These are phyloP conservation scores for Astrothelium subdiscretum DNA, from an alignment of 495 filamentous ascomycete species.

Conservation along the genomic window DNA sequence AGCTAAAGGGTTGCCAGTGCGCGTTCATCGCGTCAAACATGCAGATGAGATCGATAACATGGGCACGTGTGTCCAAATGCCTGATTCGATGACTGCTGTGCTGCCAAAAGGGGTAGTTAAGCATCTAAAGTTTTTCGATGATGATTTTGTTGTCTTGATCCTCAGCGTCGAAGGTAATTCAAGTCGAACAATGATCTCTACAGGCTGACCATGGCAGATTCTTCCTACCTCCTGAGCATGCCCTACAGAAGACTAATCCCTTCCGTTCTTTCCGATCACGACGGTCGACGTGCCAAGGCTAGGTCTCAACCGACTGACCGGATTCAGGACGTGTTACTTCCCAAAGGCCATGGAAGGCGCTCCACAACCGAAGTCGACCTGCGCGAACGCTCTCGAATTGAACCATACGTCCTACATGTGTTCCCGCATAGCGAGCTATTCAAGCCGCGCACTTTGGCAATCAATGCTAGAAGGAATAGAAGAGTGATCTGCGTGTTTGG, in stretches of 20 bases:
- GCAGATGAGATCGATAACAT: neutral
- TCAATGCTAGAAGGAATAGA: constrained; percentile 23
- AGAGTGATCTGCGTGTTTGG: constrained; percentile 23
- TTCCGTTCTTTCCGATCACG: neutral
- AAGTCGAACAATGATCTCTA: neutral
- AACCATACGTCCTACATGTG: constrained; percentile 11
- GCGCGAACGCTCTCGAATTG: neutral
- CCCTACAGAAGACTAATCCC: neutral
- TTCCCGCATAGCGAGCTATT: constrained; percentile 18
- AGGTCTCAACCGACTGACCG: too few species aligned
- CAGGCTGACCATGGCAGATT: neutral
- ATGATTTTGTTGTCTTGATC: constrained; percentile 12
- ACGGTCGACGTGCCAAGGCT: too few species aligned
- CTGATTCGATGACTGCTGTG: constrained; percentile 4
- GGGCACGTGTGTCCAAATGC: neutral
- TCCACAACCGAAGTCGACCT: neutral
- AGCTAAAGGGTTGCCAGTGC: constrained; percentile 5
- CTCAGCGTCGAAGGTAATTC: neutral
- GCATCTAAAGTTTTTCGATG: constrained; percentile 22
- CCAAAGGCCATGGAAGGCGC: neutral
- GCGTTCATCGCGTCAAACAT: constrained; percentile 16
- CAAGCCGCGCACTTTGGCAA: constrained; percentile 17
- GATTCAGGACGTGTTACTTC: neutral
- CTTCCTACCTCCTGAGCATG: neutral
- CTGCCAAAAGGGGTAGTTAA: constrained; percentile 1